These are phyloP conservation scores for Yarrowia sp. DNA, from an alignment of 805 yeast species.

Conservation along the genomic window DNA sequence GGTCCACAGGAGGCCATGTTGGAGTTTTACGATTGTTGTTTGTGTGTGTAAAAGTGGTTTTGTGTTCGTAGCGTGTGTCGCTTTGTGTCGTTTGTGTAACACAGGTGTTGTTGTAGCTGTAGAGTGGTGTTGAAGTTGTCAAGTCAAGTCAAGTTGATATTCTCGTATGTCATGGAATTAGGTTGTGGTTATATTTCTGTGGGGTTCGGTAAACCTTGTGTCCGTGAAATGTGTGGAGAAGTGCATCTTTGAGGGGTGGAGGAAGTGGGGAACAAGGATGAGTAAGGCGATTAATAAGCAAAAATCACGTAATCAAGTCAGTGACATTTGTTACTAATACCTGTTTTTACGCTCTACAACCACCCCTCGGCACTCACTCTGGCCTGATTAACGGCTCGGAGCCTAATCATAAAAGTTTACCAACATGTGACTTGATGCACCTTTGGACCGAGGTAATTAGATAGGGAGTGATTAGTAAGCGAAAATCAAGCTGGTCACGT, in stretches of 20 bases:
- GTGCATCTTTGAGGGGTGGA: neutral
- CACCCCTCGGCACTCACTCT: neutral
- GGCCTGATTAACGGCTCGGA: conserved; percentile 11
- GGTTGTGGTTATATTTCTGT: conserved; percentile 15
- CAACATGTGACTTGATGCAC: neutral
- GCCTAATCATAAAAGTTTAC: neutral
- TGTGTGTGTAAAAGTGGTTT: neutral
- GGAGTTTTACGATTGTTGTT: neutral
- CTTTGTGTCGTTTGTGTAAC: neutral
- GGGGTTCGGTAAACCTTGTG: conserved; percentile 21
- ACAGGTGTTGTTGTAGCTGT: neutral
- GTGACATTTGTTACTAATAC: neutral
- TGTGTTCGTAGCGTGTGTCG: neutral
- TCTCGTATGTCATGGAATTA: neutral
- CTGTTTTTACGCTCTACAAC: neutral
- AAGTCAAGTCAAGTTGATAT: neutral
- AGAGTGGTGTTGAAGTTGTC: neutral
- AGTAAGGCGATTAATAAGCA: neutral
- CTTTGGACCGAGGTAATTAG: neutral
- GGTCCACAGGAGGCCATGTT: conserved; percentile 35
- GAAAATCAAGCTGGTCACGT: neutral
- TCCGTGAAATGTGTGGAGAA: conserved; percentile 18
- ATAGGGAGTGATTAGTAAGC: neutral
- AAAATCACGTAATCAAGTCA: neutral
- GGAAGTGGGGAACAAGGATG: neutral